Conservation (phyloP, 768 basidiomycete genomes). For the Termitomyces heimii region DNA sequence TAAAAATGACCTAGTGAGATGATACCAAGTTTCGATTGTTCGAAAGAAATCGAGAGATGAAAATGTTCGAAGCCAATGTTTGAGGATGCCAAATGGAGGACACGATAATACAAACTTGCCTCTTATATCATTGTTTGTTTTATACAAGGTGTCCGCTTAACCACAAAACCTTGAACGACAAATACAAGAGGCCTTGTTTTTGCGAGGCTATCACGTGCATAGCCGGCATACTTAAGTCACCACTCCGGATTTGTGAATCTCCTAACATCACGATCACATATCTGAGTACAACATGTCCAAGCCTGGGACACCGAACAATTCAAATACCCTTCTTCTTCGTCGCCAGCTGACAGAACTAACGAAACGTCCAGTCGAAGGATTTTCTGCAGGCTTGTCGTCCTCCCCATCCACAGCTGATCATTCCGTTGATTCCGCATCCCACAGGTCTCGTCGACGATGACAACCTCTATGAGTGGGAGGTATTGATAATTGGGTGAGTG, state of each 20-base stretch:
- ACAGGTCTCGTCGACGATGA: slow-evolving; percentile 90
- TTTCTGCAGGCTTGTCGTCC: slow-evolving; percentile 73
- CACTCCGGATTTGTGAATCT: neutral
- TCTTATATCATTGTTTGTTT: neutral
- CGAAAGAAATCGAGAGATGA: neutral
- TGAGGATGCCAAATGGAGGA: neutral
- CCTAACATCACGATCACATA: slow-evolving; percentile 12
- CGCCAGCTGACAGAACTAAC: slow-evolving; percentile 82
- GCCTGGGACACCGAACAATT: slow-evolving; percentile 18
- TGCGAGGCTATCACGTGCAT: slow-evolving; percentile 12
- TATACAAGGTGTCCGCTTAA: neutral
- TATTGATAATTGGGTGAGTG: slow-evolving; percentile 87
- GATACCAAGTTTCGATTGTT: neutral
- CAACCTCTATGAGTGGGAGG: slow-evolving; percentile 96
- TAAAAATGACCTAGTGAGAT: neutral
- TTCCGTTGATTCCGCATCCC: slow-evolving; percentile 19
- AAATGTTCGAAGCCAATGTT: neutral
- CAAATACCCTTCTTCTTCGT: slow-evolving; percentile 63
- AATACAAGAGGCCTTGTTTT: neutral
- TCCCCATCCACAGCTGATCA: slow-evolving; percentile 16
- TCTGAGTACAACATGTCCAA: slow-evolving; percentile 35
- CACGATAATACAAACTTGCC: neutral
- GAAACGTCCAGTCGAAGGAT: slow-evolving; percentile 92
- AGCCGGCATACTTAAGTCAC: slow-evolving; percentile 8
- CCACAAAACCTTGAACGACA: neutral